Conservation (phyloP, 2,329 filamentous ascomycete genomes). For the Juglanconis oblonga region DNA sequence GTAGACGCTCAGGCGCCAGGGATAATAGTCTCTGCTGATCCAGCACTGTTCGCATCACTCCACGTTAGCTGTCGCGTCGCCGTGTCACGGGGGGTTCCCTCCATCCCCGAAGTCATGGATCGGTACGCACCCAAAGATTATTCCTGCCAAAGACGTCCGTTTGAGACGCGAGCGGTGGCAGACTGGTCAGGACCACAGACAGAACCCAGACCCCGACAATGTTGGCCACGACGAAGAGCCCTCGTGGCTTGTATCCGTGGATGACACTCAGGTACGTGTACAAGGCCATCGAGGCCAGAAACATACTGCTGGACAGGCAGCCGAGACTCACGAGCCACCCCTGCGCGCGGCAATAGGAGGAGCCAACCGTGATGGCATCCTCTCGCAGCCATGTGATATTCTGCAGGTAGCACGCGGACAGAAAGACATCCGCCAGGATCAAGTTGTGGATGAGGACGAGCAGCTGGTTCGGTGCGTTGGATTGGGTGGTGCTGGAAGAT, state of each 20-base stretch:
- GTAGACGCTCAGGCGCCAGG: background rate
- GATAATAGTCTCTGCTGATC: background rate
- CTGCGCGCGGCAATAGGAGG: background rate
- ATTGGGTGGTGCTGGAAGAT: slow-evolving; percentile 14
- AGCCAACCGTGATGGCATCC: background rate
- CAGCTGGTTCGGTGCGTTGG: slow-evolving; percentile 29
- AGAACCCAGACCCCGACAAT: slow-evolving; percentile 56
- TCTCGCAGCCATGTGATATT: background rate
- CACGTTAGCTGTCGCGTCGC: background rate
- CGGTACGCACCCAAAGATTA: background rate
- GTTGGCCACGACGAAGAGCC: slow-evolving; percentile 44
- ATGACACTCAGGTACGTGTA: background rate
- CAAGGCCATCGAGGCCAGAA: background rate
- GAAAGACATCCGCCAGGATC: background rate
- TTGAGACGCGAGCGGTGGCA: slow-evolving; percentile 43
- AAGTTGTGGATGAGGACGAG: background rate
- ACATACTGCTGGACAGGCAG: background rate
- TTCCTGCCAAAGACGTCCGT: slow-evolving; percentile 19
- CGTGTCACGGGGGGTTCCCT: background rate
- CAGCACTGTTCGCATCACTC: background rate
- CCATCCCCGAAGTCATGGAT: background rate
- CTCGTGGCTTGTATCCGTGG: slow-evolving; percentile 36
- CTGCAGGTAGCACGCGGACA: background rate
- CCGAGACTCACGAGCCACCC: background rate
- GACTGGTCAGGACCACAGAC: slow-evolving; percentile 53